Percentiles rank a stretch among this genome's conserved stretches.
Evolutionary conservation across 345 rosid species (phyloP).

Genomic region (Hirschfeldia incana): DNA sequence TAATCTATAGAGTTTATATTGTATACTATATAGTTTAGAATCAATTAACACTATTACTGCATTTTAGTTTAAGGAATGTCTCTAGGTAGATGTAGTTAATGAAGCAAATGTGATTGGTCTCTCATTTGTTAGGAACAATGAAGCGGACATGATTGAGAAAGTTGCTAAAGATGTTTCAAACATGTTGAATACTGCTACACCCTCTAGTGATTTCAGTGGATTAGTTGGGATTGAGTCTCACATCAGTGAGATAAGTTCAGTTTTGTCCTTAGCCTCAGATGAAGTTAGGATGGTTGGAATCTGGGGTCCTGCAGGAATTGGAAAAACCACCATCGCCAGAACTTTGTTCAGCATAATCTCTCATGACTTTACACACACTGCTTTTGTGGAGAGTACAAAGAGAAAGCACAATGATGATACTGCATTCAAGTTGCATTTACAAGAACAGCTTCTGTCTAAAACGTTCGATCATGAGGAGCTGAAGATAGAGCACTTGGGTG

Average conservation of each 20-base stretch:
- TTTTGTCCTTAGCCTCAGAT: background rate
- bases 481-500: background rate
- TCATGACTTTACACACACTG: background rate
- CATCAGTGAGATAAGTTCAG: background rate
- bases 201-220: background rate
- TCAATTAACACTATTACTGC: background rate
- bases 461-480: background rate
- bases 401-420: background rate
- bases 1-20: background rate
- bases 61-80: background rate
- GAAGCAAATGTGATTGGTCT: background rate
- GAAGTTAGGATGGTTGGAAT: background rate
- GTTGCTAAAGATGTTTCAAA: background rate
- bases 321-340: background rate
- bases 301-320: background rate
- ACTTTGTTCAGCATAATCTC: background rate
- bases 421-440: background rate
- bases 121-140: background rate
- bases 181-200: background rate
- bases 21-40: background rate
- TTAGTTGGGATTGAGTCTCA: background rate
- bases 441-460: background rate
- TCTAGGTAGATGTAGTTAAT: background rate
- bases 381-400: background rate
- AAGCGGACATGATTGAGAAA: background rate